Evolutionary conservation across 2,329 filamentous ascomycete genomes (phyloP).

Genomic region (Mariannaea elegans): DNA sequence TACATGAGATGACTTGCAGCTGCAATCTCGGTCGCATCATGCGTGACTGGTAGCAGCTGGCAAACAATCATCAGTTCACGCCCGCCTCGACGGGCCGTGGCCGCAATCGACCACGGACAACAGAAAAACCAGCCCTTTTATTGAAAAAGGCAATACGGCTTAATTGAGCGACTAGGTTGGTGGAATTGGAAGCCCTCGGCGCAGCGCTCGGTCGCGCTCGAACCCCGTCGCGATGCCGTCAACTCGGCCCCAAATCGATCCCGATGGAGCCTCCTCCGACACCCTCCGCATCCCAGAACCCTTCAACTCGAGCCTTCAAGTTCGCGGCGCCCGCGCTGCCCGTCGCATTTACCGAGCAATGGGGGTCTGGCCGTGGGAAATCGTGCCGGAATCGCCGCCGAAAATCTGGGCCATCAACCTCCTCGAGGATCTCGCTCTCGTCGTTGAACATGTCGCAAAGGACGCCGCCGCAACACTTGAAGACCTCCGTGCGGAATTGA

Average conservation of each 20-base stretch:
- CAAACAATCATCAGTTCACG: conserved; percentile 17
- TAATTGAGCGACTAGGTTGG: not conserved
- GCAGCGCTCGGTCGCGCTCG: not conserved
- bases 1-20: conserved; percentile 31
- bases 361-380: conserved; percentile 42
- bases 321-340: conserved; percentile 39
- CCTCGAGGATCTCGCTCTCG: conserved; percentile 40
- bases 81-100: conserved; percentile 21
- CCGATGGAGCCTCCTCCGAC: conserved; percentile 30
- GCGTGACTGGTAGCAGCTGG: conserved; percentile 34
- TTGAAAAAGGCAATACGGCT: not conserved
- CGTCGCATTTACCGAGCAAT: conserved; percentile 39
- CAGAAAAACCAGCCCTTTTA: not conserved
- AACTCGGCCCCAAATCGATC: conserved; percentile 33
- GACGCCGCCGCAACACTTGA: conserved; percentile 38
- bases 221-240: conserved; percentile 34
- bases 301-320: conserved; percentile 36
- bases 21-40: conserved; percentile 35
- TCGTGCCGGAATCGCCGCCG: conserved; percentile 40
- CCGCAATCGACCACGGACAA: conserved; percentile 9
- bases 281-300: conserved; percentile 39
- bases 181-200: conserved; percentile 11
- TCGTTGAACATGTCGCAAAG: conserved; percentile 40
- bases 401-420: conserved; percentile 43
- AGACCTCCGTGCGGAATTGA: conserved; percentile 37